A percentile compares a stretch with the other conserved stretches of the same genome.
phyloP scores from a whole-genome alignment of 208 protist genomes.

The Trypanosoma lewisi region DNA sequence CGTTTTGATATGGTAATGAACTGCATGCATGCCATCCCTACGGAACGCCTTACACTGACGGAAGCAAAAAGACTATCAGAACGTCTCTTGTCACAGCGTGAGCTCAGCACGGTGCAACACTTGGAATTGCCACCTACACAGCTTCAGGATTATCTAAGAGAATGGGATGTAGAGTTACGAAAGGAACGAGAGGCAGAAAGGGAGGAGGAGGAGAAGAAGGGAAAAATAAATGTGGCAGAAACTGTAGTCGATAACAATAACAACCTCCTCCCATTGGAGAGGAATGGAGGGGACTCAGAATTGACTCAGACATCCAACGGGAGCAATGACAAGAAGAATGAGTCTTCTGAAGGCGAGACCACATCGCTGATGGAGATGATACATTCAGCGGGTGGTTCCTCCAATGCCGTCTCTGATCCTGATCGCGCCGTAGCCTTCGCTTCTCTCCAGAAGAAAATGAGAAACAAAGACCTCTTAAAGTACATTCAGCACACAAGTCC shows the following conservation, averaged over 20 bases:
- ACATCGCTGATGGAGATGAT: constrained; percentile 1
- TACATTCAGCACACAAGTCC: constrained; percentile 80
- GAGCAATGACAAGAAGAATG: not conserved
- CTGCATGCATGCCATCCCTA: constrained; percentile 73
- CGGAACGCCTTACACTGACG: constrained; percentile 75
- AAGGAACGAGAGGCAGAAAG: constrained; percentile 14
- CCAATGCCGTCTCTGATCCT: constrained; percentile 13
- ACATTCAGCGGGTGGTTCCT: not conserved
- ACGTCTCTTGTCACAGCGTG: constrained; percentile 69
- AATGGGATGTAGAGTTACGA: constrained; percentile 52
- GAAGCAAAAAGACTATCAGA: constrained; percentile 75
- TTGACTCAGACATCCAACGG: too few relatives aligned
- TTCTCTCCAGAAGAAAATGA: constrained; percentile 46
- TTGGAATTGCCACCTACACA: constrained; percentile 63
- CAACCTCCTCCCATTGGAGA: not conserved
- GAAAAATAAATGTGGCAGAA: not conserved
- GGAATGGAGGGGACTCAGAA: too few relatives aligned
- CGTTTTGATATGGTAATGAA: constrained; percentile 92
- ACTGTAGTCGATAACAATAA: not conserved
- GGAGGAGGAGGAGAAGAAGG: not conserved
- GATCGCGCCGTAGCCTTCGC: constrained; percentile 45
- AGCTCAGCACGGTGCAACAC: constrained; percentile 70
- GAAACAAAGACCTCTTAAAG: constrained; percentile 52
- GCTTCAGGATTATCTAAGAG: constrained; percentile 53
- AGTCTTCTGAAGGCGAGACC: not conserved